Base-by-base conservation (phyloP, 2,329 filamentous ascomycete species). In the Cylindrodendrum hubeiense region DNA sequence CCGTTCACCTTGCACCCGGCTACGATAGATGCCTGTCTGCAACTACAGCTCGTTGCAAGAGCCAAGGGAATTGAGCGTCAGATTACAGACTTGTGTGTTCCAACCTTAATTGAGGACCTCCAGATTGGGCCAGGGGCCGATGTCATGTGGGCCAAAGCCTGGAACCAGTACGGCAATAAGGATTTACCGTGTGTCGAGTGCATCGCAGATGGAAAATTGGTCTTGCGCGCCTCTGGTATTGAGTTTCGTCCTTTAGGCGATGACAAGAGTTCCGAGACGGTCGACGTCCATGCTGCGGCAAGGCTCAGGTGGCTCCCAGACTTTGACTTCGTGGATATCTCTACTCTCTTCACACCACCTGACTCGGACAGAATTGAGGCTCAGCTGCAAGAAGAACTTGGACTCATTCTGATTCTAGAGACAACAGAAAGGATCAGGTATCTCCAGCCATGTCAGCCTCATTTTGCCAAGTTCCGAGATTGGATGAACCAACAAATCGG, bases 251-350 rank as follows among this genome's bases (percentile, higher is more conserved):
- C 54, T 0, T 5, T 66, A 4, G 64, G 49, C n/a, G 64, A 64
- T 3, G 63, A 60, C 9, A 22, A 19, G 0, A 2, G 54, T 1
- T 7, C 37, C 10, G 60, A 33, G 1, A 10, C 9, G n/a, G n/a
- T 51, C 7, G 50, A 60, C 10, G 37, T 51, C 4, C 54, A 64
- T 3, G 60, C 54, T 3, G 43, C 63, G 4, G 30, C 63, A 9
- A 41, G 60, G 6, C 47, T 66, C n/a, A 55, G 8, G 3, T 66
- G 63, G 63, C 54, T 60, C 7, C 63, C 63, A 44, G 60, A 66
- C 19, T 47, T 64, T 51, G 60, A 66, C 24, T 66, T 66, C 15
- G 12, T 52, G 2, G 50, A 64, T 26, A 3, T 4, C 1, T 44
- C 63, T 3, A 28, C 8, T 19, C 63, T 66, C n/a, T 63, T 66